phyloP scores from a whole-genome alignment of 352 stramenopile species.

The Phytophthora constricta region DNA sequence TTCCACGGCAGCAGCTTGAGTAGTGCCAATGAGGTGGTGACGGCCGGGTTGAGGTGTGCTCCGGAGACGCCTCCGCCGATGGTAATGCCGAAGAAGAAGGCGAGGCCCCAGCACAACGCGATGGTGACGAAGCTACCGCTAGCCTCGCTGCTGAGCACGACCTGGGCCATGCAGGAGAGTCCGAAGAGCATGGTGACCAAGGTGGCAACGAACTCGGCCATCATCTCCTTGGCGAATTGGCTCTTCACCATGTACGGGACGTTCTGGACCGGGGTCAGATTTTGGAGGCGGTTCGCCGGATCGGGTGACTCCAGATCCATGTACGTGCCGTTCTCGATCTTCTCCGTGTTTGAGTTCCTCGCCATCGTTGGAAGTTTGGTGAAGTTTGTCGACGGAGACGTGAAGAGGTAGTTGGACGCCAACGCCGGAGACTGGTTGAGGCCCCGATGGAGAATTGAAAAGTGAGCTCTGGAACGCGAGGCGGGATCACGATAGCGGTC shows the following conservation, averaged over 20 bases:
- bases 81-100: constrained; percentile 49
- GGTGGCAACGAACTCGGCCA: constrained; percentile 37
- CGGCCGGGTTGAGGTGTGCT: constrained; percentile 40
- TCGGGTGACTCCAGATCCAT: constrained; percentile 26
- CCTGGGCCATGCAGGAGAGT: constrained; percentile 26
- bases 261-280: constrained; percentile 21
- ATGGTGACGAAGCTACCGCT: constrained; percentile 36
- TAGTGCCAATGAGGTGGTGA: constrained; percentile 32
- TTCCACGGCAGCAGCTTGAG: constrained; percentile 41
- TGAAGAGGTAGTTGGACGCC: too few species aligned
- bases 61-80: constrained; percentile 37
- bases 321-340: constrained; percentile 28
- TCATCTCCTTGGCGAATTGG: constrained; percentile 47
- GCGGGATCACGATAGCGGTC: too few species aligned
- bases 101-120: constrained; percentile 47
- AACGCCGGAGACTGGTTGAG: constrained; percentile 9
- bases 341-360: constrained; percentile 26
- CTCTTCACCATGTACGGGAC: constrained; percentile 46
- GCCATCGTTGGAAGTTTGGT: constrained; percentile 11
- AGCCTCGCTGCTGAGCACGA: constrained; percentile 23
- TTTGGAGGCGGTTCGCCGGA: constrained; percentile 10
- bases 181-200: constrained; percentile 40
- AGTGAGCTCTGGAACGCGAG: constrained; percentile 11
- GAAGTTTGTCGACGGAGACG: neutral
- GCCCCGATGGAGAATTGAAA: constrained; percentile 27